Evolutionary conservation across 208 protist species (phyloP), one percentile per base, ranked within the genome.

Genomic region (Leishmania turanica): DNA sequence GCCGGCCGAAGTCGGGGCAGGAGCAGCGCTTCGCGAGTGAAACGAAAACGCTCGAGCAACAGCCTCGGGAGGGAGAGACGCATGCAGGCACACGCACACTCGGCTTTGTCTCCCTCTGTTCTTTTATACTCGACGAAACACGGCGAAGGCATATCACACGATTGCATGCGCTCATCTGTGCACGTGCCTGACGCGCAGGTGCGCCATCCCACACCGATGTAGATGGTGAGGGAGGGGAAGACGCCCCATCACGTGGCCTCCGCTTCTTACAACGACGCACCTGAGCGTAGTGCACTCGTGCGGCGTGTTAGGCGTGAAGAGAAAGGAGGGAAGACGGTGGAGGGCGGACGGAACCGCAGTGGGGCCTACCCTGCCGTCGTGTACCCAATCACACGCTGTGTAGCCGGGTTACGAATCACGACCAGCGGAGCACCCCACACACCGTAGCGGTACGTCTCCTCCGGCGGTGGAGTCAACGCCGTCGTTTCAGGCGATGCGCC

Each of bases 361-460:
- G 65, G 47, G 27, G 58, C 47, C 60, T 51, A 37, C 11, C n/a
- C 40, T 1, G 8, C 60, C 7, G 70, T 80, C 7, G 80, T 77
- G 82, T 93, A 93, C 37, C 87, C 90, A n/a, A 82, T 62, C 34
- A 93, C 79, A 40, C 78, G 78, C 45, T 77, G 75, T 15, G 81
- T 91, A 13, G 56, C 45, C 45, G 79, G 72, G 42, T 93, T 86
- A 11, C 90, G 87, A 79, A 87, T 27, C 71, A 87, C 77, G 13
- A 80, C 42, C 68, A 93, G 82, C 53, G 81, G 80, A n/a, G 65
- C 73, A 3, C 45, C 60, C 81, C 84, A 87, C 78, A 85, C 72
- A 40, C 78, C 69, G 49, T 86, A 69, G 66, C 80, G 65, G 42
- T 87, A 45, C n/a, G 7, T 27, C 76, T 53, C 27, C 37, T 80